Evolutionary conservation across 495 filamentous ascomycete species (phyloP), one percentile per base, ranked within the genome.

Genomic region (Daldinia concentrica): DNA sequence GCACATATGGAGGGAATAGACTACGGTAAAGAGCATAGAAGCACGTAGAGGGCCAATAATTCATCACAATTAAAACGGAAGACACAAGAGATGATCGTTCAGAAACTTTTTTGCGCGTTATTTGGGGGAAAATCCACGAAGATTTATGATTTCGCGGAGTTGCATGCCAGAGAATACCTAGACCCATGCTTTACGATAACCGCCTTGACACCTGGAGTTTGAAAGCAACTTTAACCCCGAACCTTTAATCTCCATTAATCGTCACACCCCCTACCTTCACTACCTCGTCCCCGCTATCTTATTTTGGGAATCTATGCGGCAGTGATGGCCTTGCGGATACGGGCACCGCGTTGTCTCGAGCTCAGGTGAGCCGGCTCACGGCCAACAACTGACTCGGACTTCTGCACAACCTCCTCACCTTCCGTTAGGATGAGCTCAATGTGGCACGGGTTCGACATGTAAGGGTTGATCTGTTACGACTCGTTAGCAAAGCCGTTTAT

Each of bases 381-480:
- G 73, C 87, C 83, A 59, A 85, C 86, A 74, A 89, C 86, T 43
- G 86, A 80, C 72, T 89, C 86, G 41, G 87, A 88, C 88, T 98
- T 98, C 84, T 93, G 88, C 69, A 97, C 90, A 70, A 91, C 87
- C 87, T 99, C 95, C 78, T 93, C 89, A 62, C 87, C 92, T 87
- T 99, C 96, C 78, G 96, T 97, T 74, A 99, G 90, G 90, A 99
- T 98, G 66, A 98, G 85, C 87, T 99, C 95, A 84, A 99, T 95
- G 88, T 99, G 95, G 90, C 94, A 99, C 69, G 95, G 95, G 88
- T 97, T 96, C 64, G 93, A 97, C 96, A 98, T 98, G 89, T 98
- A 98, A 62, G 94, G 94, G 88, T 97, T 98, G 87, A 98, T 98
- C 94, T 97, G 79, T 64, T 54, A 64, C 22, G 52, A 3, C 26